Percentiles rank a stretch among this genome's conserved stretches.
Evolutionary conservation across 2,329 filamentous ascomycete species (phyloP).

Genomic region (Setomelanomma holmii): DNA sequence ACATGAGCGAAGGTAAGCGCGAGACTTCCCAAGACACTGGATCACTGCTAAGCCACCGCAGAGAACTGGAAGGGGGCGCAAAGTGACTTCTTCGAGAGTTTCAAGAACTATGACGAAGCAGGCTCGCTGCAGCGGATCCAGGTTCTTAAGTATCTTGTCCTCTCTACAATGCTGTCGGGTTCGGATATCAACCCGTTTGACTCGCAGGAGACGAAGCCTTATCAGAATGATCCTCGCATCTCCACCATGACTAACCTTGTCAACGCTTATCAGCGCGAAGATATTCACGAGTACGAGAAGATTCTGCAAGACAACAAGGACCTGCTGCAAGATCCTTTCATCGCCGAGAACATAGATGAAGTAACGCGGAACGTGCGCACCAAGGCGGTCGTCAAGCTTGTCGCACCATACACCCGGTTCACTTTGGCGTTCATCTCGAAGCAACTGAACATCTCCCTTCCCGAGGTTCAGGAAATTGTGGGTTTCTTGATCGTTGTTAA

Average conservation of each 20-base stretch:
- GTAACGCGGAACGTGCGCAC: constrained; percentile 98
- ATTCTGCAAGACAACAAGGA: constrained; percentile 88
- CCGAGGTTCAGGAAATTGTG: constrained; percentile 94
- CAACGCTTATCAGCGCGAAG: constrained; percentile 93
- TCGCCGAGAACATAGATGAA: constrained; percentile 98
- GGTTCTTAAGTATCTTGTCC: constrained; percentile 93
- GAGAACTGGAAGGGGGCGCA: constrained; percentile 99
- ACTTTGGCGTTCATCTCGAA: constrained; percentile 85
- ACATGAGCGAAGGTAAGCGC: constrained; percentile 82
- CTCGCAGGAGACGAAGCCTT: constrained; percentile 97
- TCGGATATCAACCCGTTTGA: constrained; percentile 99
- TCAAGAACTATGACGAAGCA: constrained; percentile 98
- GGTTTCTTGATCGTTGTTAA: constrained; percentile 91
- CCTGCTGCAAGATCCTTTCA: constrained; percentile 89
- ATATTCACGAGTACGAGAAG: constrained; percentile 88
- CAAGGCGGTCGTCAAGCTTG: constrained; percentile 90
- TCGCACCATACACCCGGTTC: constrained; percentile 94
- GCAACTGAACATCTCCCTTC: constrained; percentile 82
- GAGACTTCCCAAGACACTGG: constrained; percentile 14
- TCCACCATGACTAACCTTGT: constrained; percentile 97
- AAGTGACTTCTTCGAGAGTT: constrained; percentile 97
- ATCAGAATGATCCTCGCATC: constrained; percentile 93
- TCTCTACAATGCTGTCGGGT: constrained; percentile 98
- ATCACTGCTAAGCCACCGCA: constrained; percentile 39
- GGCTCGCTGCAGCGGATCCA: constrained; percentile 95